These are phyloP conservation scores for Trichoderma koningiopsis DNA, from an alignment of 2,329 filamentous ascomycete species.

Conservation along the genomic window DNA sequence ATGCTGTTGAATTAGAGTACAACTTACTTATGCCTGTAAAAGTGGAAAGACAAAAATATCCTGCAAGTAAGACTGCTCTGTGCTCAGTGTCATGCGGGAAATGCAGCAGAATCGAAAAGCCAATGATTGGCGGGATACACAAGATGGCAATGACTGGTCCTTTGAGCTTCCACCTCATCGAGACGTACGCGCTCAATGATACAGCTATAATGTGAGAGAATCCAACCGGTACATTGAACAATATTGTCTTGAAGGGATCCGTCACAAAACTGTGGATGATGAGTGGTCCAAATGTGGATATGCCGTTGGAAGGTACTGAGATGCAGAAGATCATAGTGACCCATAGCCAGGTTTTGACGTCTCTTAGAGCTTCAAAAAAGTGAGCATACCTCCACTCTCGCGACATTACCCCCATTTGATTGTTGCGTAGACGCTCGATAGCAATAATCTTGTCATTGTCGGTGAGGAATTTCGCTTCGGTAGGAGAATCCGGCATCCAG, in stretches of 20 bases:
- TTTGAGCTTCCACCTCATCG: slow-evolving; percentile 58
- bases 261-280: slow-evolving; percentile 64
- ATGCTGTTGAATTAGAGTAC: slow-evolving; percentile 34
- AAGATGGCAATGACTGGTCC: slow-evolving; percentile 57
- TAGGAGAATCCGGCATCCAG: slow-evolving; percentile 53
- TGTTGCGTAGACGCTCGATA: slow-evolving; percentile 55
- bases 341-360: slow-evolving; percentile 64
- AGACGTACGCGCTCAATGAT: slow-evolving; percentile 57
- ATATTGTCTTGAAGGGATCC: slow-evolving; percentile 56
- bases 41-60: slow-evolving; percentile 61
- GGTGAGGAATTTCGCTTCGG: slow-evolving; percentile 53
- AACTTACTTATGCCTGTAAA: slow-evolving; percentile 49
- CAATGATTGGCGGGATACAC: slow-evolving; percentile 60
- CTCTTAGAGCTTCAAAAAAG: slow-evolving; percentile 54
- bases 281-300: slow-evolving; percentile 61
- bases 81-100: slow-evolving; percentile 50
- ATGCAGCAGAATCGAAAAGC: slow-evolving; percentile 56
- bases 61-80: slow-evolving; percentile 54
- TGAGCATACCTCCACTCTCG: slow-evolving; percentile 56
- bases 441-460: slow-evolving; percentile 55
- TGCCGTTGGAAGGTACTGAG: slow-evolving; percentile 59
- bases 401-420: slow-evolving; percentile 57
- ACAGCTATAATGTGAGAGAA: slow-evolving; percentile 62
- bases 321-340: slow-evolving; percentile 57
- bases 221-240: slow-evolving; percentile 64